A percentile compares a stretch with the other conserved stretches of the same genome.
These are phyloP conservation scores for Knoxdaviesia capensis DNA, from an alignment of 2,329 filamentous ascomycete species.

Conservation along the genomic window DNA sequence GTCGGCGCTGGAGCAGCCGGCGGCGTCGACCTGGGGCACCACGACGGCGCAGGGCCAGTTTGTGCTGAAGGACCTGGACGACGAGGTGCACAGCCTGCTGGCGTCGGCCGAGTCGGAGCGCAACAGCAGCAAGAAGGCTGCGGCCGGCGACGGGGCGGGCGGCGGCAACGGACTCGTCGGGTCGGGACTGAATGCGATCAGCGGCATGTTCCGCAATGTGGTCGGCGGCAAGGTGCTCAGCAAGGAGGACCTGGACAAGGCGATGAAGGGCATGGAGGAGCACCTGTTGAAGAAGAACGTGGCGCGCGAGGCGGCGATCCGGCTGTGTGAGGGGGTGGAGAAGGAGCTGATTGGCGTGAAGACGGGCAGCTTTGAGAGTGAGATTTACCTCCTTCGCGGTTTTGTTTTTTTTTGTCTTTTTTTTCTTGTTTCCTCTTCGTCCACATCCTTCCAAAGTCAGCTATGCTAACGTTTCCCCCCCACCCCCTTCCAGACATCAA, in stretches of 20 bases:
- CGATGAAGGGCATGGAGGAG: conserved; percentile 90
- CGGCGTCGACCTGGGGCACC: conserved; percentile 66
- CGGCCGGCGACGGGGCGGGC: conserved; percentile 22
- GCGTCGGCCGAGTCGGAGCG: conserved; percentile 51
- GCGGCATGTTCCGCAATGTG: conserved; percentile 81
- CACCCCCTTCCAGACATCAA: conserved; percentile 37
- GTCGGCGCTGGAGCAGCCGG: conserved; percentile 50
- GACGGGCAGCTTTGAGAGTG: conserved; percentile 73
- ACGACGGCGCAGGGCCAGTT: conserved; percentile 80
- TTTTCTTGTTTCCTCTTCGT: conserved; percentile 9
- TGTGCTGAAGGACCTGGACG: conserved; percentile 77
- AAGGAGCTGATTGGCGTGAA: conserved; percentile 77
- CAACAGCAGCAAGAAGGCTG: conserved; percentile 14
- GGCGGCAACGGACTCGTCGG: conserved; percentile 46
- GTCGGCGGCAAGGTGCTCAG: conserved; percentile 87
- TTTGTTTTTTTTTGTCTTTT: not conserved
- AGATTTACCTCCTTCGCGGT: conserved; percentile 4
- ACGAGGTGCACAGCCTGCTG: conserved; percentile 82
- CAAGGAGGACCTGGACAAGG: conserved; percentile 73
- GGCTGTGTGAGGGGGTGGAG: conserved; percentile 80
- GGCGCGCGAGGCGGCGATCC: conserved; percentile 77
- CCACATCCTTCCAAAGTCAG: not conserved
- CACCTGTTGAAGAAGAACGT: conserved; percentile 92
- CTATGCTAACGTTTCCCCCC: conserved; percentile 5
- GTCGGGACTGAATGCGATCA: conserved; percentile 62